phyloP scores from a whole-genome alignment of 2,329 filamentous ascomycete species.

The Cucurbitaria berberidis region DNA sequence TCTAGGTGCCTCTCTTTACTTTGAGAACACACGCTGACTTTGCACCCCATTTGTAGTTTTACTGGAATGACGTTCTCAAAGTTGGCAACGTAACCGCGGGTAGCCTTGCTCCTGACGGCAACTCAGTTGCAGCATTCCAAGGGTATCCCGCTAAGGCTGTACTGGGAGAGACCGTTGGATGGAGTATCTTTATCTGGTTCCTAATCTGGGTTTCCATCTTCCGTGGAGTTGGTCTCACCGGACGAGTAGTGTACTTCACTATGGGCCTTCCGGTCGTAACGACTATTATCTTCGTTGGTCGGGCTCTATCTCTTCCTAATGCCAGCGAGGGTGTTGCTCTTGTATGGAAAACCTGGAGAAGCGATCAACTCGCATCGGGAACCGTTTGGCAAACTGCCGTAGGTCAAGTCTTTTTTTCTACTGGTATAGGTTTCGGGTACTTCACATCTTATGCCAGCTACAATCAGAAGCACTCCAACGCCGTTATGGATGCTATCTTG shows the following conservation, averaged over 20 bases:
- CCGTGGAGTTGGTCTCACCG: conserved; percentile 63
- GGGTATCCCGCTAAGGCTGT: conserved; percentile 56
- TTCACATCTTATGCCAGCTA: conserved; percentile 66
- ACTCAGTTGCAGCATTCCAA: conserved; percentile 52
- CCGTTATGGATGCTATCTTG: conserved; percentile 64
- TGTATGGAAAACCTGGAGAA: conserved; percentile 57
- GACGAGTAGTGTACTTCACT: conserved; percentile 66
- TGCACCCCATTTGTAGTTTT: conserved; percentile 47
- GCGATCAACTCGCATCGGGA: conserved; percentile 58
- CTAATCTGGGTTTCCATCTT: conserved; percentile 66
- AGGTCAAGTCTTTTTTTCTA: conserved; percentile 67
- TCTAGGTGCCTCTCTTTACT: too few relatives aligned
- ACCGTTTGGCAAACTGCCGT: conserved; percentile 66
- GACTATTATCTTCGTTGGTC: conserved; percentile 63
- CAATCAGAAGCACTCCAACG: conserved; percentile 63
- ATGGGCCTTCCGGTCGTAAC: conserved; percentile 66
- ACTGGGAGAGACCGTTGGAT: conserved; percentile 64
- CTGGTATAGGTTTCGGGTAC: conserved; percentile 62
- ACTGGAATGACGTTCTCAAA: conserved; percentile 56
- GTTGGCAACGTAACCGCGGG: conserved; percentile 54
- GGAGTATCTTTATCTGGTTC: conserved; percentile 66
- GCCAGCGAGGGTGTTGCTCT: conserved; percentile 60
- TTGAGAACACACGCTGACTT: too few relatives aligned
- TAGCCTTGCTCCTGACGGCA: conserved; percentile 42
- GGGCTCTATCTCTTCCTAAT: conserved; percentile 61